Evolutionary conservation across 202 grass and related monocot genomes (phyloP), one percentile per base, ranked within the genome.

Genomic region (Eragrostis tef): DNA sequence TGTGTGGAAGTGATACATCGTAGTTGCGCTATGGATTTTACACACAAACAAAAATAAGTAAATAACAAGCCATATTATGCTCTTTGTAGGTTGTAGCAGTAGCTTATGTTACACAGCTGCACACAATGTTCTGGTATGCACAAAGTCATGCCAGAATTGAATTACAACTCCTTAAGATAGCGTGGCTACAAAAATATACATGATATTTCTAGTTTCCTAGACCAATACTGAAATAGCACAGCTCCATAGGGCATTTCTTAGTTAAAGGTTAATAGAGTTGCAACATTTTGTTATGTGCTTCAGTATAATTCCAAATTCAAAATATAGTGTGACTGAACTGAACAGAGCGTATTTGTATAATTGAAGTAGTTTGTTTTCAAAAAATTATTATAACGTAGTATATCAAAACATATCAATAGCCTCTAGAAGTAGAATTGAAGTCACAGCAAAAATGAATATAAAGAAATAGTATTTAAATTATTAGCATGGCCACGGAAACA

Each of bases 1-100:
- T 93, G 64, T 94, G 92, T 27, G 90, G 82, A 68, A 97, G 92
- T 52, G 88, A 87, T 17, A 91, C 70, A 87, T 97, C 87, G 42
- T 97, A 97, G 71, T 97, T 97, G 58, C 90, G 87, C 94, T 97
- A 79, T 66, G 47, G 21, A 59, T 50, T 87, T 70, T 26, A 73
- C 4, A 73, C 26, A 46, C 0, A 31, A 31, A 31, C 2, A 20
- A 39, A 16, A 86, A 56, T 24, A 72, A 24, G 43, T 24, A 17
- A 67, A 17, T 15, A 36, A 16, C 2, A 79, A 17, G 29, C 42
- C 12, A 67, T 79, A 29, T 54, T 64, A 58, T 75, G 10, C 4
- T 58, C 41, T 63, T 70, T 67, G 12, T 25, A 19, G 41, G 54
- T 70, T 67, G 12, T 25, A 19, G 41, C 4, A 56, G 15, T 25